These are phyloP conservation scores for Bretschneidera sinensis DNA, from an alignment of 345 rosid species.

Conservation along the genomic window DNA sequence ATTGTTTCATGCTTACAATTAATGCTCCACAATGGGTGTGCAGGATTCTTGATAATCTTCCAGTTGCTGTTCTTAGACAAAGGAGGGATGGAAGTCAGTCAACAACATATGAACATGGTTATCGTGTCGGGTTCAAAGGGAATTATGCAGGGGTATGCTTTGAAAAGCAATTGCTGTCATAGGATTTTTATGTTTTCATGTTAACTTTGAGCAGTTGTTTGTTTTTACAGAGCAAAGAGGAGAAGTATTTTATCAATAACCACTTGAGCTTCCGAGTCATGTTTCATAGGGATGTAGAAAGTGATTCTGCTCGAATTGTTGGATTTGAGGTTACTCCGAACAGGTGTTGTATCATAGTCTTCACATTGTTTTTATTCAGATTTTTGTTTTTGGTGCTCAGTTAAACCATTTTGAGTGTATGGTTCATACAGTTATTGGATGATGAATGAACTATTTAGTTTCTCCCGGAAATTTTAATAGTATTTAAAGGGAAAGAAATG, in stretches of 20 bases:
- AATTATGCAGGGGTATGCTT: constrained; percentile 77
- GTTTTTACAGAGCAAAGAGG: constrained; percentile 82
- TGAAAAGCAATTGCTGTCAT: constrained; percentile 15
- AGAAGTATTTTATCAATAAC: constrained; percentile 87
- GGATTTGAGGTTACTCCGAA: constrained; percentile 94
- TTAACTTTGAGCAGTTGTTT: constrained; percentile 11
- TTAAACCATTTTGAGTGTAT: not conserved
- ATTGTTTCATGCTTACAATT: not conserved
- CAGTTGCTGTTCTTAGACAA: constrained; percentile 91
- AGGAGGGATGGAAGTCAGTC: constrained; percentile 86
- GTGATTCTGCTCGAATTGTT: constrained; percentile 88
- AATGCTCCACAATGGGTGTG: constrained; percentile 19
- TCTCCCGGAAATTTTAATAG: too few species aligned
- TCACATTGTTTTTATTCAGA: not conserved
- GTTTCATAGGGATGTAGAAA: constrained; percentile 80
- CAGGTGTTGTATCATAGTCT: constrained; percentile 44
- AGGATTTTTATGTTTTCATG: constrained; percentile 4
- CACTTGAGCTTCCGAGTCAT: constrained; percentile 93
- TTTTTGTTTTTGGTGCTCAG: not conserved
- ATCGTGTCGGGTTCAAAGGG: constrained; percentile 94
- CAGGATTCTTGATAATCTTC: constrained; percentile 98
- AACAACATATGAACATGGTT: constrained; percentile 91
- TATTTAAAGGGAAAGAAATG: too few species aligned
- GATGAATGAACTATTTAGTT: not conserved
- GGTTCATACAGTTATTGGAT: not conserved